Evolutionary conservation across 2,329 filamentous ascomycete genomes (phyloP).

Genomic region (Zymoseptoria ardabiliae): DNA sequence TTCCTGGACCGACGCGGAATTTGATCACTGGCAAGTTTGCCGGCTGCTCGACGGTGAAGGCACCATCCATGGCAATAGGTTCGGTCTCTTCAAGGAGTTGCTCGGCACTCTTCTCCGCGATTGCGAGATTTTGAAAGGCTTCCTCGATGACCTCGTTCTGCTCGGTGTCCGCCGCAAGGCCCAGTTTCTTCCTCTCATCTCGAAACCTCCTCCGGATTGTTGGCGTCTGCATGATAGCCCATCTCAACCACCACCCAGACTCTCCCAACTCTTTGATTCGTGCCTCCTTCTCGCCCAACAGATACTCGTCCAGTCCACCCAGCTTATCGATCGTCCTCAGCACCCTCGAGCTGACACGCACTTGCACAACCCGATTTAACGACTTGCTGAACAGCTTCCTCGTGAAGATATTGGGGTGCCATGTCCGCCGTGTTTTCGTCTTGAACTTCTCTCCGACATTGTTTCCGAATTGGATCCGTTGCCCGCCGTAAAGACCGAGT

Average conservation of each 20-base stretch:
- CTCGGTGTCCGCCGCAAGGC: slow-evolving; percentile 43
- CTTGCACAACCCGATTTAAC: slow-evolving; percentile 56
- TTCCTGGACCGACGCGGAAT: slow-evolving; percentile 24
- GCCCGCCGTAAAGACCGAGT: slow-evolving; percentile 46
- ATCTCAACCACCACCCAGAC: slow-evolving; percentile 82
- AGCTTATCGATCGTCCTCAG: slow-evolving; percentile 64
- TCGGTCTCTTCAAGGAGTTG: slow-evolving; percentile 16
- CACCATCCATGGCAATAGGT: slow-evolving; percentile 19
- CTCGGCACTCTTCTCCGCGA: slow-evolving; percentile 12
- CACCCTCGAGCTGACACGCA: slow-evolving; percentile 63
- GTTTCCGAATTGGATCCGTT: slow-evolving; percentile 72
- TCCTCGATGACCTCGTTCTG: slow-evolving; percentile 14
- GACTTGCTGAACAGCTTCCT: slow-evolving; percentile 61
- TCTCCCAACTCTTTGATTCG: slow-evolving; percentile 82
- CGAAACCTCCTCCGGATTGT: slow-evolving; percentile 60
- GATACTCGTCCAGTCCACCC: slow-evolving; percentile 85
- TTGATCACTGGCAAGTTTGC: slow-evolving; percentile 21
- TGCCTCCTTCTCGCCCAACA: slow-evolving; percentile 69
- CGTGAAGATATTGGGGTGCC: slow-evolving; percentile 65
- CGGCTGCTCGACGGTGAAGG: slow-evolving; percentile 22
- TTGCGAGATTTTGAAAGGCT: neutral
- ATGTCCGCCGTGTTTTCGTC: slow-evolving; percentile 63
- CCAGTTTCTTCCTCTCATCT: slow-evolving; percentile 56
- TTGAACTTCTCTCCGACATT: slow-evolving; percentile 61
- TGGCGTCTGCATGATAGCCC: slow-evolving; percentile 77